Evolutionary conservation across 208 protist genomes (phyloP), one percentile per base, ranked within the genome.

Genomic region (Wallacemonas sp.): DNA sequence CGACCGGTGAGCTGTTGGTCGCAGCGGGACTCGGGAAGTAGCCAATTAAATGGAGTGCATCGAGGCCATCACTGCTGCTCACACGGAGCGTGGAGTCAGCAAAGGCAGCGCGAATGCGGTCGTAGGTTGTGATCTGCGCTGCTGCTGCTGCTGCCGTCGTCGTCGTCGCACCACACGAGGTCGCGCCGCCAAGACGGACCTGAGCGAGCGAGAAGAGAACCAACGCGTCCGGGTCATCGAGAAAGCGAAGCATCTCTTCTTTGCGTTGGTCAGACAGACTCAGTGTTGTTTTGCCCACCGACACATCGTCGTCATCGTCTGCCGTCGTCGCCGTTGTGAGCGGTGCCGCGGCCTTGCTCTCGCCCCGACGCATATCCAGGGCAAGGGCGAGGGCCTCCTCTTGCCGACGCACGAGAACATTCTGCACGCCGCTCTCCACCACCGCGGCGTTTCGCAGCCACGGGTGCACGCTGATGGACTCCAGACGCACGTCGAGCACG

Each of bases 391-490:
- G 54, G n/a, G 75, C 61, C 42, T 84, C 79, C 27, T 51, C 54
- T 12, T 66, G 67, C 31, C 81, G 85, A 41, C 81, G 79, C 55
- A 91, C 61, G 34, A 91, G 60, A 5, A 91, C 56, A 12, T 86
- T 70, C 11, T 71, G 47, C 5, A 90, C 31, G 39, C 71, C 73
- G 28, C 70, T 73, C 34, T 53, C 30, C 63, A 59, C 53, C 65
- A 79, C 77, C 27, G 70, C 73, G 1, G 1, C 54, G 21, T 62
- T 70, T 11, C 58, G 67, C n/a, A 51, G 63, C 73, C 66, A 72
- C 27, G 54, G 24, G 62, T 90, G 86, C n/a, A 77, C 55, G 1
- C 68, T 60, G 33, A 90, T 63, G 12, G 69, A 78, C 11, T 58
- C 70, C 49, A 93, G 67, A 19, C 66, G 65, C 42, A 90, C 39